Evolutionary conservation across 495 filamentous ascomycete species (phyloP).

Genomic region (Tuber umbilicatum): DNA sequence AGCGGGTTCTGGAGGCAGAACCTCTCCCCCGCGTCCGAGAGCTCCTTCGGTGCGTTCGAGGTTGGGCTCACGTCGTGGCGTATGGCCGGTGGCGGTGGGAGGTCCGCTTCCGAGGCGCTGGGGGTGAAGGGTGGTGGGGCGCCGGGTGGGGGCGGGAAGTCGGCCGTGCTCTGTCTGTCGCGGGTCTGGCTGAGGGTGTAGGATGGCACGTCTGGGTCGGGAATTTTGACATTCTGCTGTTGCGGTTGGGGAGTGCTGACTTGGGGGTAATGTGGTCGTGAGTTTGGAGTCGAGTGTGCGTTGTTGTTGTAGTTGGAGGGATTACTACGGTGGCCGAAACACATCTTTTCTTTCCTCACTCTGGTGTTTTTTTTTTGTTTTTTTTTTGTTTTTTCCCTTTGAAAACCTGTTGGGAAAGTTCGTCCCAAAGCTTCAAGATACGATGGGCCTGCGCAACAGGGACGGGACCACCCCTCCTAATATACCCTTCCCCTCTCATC

Average conservation of each 20-base stretch:
- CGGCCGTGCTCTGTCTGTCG: conserved; percentile 9
- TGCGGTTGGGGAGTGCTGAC: not conserved
- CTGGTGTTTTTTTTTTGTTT: too few species aligned
- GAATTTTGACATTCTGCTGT: not conserved
- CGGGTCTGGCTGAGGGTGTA: not conserved
- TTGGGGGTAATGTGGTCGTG: not conserved
- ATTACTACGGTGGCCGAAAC: not conserved
- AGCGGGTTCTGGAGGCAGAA: conserved; percentile 66
- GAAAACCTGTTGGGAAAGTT: not conserved
- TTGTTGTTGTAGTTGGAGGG: not conserved
- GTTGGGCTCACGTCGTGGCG: conserved; percentile 60
- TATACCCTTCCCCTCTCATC: not conserved
- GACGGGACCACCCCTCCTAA: not conserved
- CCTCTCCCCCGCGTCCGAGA: conserved; percentile 63
- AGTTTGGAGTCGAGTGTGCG: not conserved
- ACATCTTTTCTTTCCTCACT: not conserved
- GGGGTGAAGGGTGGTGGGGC: conserved; percentile 43
- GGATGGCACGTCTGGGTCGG: not conserved
- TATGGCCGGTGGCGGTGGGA: conserved; percentile 74
- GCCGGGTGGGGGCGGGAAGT: conserved; percentile 44
- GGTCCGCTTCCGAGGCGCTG: conserved; percentile 41
- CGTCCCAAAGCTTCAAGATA: too few species aligned
- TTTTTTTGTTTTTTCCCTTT: too few species aligned
- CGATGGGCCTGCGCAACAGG: too few species aligned
- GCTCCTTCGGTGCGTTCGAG: conserved; percentile 63